Conservation (phyloP, 106 monocot species). For the Dioscorea alata region DNA sequence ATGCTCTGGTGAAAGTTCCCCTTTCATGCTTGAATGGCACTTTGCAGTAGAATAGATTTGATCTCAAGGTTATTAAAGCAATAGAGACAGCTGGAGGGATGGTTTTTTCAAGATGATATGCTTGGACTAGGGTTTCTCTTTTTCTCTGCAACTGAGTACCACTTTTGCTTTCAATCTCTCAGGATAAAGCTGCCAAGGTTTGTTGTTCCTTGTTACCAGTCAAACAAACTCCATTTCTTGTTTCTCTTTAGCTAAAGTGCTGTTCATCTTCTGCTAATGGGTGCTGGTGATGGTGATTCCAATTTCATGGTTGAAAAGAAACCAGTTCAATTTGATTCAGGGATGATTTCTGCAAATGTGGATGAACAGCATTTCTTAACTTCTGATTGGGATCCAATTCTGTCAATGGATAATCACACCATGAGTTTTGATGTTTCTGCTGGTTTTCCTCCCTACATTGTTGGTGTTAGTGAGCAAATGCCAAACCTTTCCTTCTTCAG, state of each 20-base stretch:
- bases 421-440: constrained; percentile 11
- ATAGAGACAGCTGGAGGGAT: constrained; percentile 34
- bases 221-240: constrained; percentile 13
- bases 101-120: constrained; percentile 10
- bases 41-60: constrained; percentile 23
- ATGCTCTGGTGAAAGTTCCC: constrained; percentile 46
- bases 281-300: constrained; percentile 3
- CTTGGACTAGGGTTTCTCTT: constrained; percentile 12
- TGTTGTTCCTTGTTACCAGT: constrained; percentile 63
- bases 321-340: background rate
- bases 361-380: background rate
- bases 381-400: constrained; percentile 22
- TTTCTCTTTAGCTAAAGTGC: constrained; percentile 18
- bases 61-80: constrained; percentile 21
- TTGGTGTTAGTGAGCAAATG: background rate
- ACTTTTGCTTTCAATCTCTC: constrained; percentile 60
- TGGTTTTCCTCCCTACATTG: constrained; percentile 12
- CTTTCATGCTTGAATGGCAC: constrained; percentile 37
- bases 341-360: constrained; percentile 7
- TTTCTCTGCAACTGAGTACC: constrained; percentile 24
- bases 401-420: constrained; percentile 6
- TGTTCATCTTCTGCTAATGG: constrained; percentile 7
- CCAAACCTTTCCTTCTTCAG: constrained; percentile 3
- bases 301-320: background rate
- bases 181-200: constrained; percentile 67